Conservation (phyloP, 2,329 filamentous ascomycete genomes). For the Botrytis hyacinthi region DNA sequence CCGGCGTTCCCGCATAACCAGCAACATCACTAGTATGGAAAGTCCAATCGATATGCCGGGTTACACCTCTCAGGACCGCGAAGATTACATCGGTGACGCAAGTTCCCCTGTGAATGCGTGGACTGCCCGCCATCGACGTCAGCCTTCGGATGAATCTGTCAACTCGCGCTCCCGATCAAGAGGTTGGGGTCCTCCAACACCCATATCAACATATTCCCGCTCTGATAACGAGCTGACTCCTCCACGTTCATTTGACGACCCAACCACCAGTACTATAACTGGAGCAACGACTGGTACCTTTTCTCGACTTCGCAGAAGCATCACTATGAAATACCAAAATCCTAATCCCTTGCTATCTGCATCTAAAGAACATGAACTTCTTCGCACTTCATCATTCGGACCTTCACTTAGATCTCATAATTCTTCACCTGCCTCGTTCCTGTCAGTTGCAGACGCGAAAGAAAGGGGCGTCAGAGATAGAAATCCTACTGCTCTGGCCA, state of each 20-base stretch:
- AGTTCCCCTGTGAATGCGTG: slow-evolving; percentile 6
- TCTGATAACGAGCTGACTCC: slow-evolving; percentile 24
- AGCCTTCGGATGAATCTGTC: slow-evolving; percentile 19
- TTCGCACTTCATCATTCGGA: slow-evolving; percentile 15
- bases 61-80: slow-evolving; percentile 19
- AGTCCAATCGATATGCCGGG: slow-evolving; percentile 33
- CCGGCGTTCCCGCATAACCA: slow-evolving; percentile 26
- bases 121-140: slow-evolving; percentile 15
- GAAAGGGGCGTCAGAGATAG: slow-evolving; percentile 7
- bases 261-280: not conserved
- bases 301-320: slow-evolving; percentile 19
- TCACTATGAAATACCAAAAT: slow-evolving; percentile 13
- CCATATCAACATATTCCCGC: slow-evolving; percentile 23
- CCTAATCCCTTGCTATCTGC: slow-evolving; percentile 6
- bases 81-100: slow-evolving; percentile 9
- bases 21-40: slow-evolving; percentile 26
- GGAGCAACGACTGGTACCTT: slow-evolving; percentile 12
- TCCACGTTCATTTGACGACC: slow-evolving; percentile 15
- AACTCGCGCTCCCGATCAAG: slow-evolving; percentile 19
- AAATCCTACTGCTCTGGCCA: not conserved
- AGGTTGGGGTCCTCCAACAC: slow-evolving; percentile 23
- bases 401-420: slow-evolving; percentile 13
- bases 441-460: slow-evolving; percentile 4
- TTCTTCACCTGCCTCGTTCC: slow-evolving; percentile 6
- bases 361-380: slow-evolving; percentile 10